These are phyloP conservation scores for Ceratocystis cacaofunesta DNA, from an alignment of 2,329 filamentous ascomycete species.

Conservation along the genomic window DNA sequence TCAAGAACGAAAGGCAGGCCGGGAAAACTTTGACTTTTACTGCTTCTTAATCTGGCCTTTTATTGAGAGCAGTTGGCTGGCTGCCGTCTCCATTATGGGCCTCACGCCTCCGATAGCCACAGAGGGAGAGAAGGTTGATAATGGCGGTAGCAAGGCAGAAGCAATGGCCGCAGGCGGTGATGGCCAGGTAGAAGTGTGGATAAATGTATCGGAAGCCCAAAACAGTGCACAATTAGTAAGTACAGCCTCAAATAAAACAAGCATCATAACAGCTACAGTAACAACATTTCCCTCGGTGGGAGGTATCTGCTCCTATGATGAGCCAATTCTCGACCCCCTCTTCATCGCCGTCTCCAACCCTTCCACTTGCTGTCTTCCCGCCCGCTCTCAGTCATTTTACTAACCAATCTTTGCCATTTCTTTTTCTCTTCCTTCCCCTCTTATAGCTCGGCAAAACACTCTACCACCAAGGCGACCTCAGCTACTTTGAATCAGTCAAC, in stretches of 20 bases:
- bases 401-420: neutral
- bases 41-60: constrained; percentile 99
- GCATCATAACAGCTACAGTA: neutral
- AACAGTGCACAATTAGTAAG: constrained; percentile 65
- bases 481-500: constrained; percentile 96
- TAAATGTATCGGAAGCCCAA: constrained; percentile 64
- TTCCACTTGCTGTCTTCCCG: neutral
- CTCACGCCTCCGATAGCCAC: constrained; percentile 52
- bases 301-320: no score
- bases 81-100: constrained; percentile 74
- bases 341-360: neutral
- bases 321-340: no score
- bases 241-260: constrained; percentile 13
- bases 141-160: neutral
- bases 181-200: constrained; percentile 48
- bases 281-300: neutral
- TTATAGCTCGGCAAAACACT: constrained; percentile 76
- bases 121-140: neutral
- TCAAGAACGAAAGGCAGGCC: constrained; percentile 58
- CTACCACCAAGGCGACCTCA: constrained; percentile 92
- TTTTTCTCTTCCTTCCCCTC: neutral
- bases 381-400: neutral
- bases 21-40: constrained; percentile 97
- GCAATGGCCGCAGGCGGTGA: constrained; percentile 18
- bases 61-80: constrained; percentile 86